Evolutionary conservation across 179 eudicot genomes (phyloP), one percentile per base, ranked within the genome.

Genomic region (Carnegiea gigantea): DNA sequence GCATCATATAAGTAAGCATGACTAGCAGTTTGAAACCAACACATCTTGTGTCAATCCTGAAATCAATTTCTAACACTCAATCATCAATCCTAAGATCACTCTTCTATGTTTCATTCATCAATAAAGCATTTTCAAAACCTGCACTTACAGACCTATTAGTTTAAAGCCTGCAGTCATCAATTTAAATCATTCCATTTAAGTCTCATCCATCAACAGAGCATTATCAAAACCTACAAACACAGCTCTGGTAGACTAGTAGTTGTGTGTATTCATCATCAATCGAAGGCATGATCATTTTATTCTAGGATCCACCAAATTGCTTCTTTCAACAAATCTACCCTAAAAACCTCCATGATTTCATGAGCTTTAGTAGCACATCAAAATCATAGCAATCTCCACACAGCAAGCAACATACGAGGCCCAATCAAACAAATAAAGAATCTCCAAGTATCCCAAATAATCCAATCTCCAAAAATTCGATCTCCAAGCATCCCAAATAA

Each of bases 251-350:
- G 30, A 28, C 10, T 49, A 76, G 23, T 17, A 28, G 78, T 54
- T 54, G 49, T 28, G 24, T 30, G 30, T 28, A 28, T 28, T n/a
- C 17, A 30, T 28, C 20, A 53, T 14, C 13, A 30, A 53, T 14
- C 5, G 12, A 54, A 53, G 15, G 67, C 65, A 76, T 17, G 21
- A 54, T 44, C 59, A 40, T 44, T 73, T 23, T 57, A 21, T 53
- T 40, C 70, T 40, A 40, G 77, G 59, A 70, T 53, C 82, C 44
- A 59, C 77, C 20, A 43, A 6, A 18, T 38, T 17, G 60, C 76
- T 51, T 53, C 82, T 60, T 8, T 21, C 17, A 73, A 9, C 73
- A 28, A 20, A 11, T 11, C 15, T 24, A 14, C 13, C 76, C n/a
- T 70, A 33, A 21, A 9, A 80, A 26, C 59, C 10, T 12, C 11